Evolutionary conservation across 2,329 filamentous ascomycete genomes (phyloP).

Genomic region (Fusarium sambucinum): DNA sequence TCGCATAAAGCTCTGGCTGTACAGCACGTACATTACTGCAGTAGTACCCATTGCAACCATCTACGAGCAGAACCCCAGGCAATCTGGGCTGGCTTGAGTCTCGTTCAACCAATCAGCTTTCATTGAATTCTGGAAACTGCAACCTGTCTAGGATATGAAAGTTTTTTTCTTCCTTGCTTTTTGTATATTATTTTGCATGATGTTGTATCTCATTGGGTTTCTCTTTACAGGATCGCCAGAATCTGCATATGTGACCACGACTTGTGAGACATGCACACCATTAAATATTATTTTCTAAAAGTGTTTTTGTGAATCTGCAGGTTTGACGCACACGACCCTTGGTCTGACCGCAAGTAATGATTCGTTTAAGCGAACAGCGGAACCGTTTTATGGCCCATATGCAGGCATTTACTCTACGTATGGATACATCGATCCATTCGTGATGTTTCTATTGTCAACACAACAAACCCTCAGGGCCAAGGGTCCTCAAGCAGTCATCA

Average conservation of each 20-base stretch:
- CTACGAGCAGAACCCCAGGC: conserved; percentile 22
- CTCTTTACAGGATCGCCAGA: conserved; percentile 11
- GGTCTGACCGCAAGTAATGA: conserved; percentile 32
- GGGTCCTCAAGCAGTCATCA: conserved; percentile 33
- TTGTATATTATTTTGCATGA: conserved; percentile 10
- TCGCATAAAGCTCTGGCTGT: conserved; percentile 15
- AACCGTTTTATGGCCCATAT: conserved; percentile 31
- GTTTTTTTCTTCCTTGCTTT: conserved; percentile 35
- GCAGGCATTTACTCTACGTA: conserved; percentile 7
- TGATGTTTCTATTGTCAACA: conserved; percentile 4
- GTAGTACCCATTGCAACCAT: conserved; percentile 22
- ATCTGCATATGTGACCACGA: neutral
- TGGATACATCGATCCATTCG: conserved; percentile 14
- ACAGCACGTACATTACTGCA: neutral
- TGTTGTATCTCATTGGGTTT: conserved; percentile 15
- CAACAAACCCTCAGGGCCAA: conserved; percentile 18
- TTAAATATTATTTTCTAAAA: conserved; percentile 8
- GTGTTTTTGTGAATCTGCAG: conserved; percentile 7
- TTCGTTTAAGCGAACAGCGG: conserved; percentile 35
- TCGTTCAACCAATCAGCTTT: conserved; percentile 31
- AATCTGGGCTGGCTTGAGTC: conserved; percentile 23
- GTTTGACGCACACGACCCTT: conserved; percentile 34
- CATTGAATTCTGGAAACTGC: conserved; percentile 33
- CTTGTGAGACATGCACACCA: conserved; percentile 7
- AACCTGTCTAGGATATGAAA: conserved; percentile 24